These are phyloP conservation scores for Trypanosoma boissoni DNA, from an alignment of 208 protist species.

Conservation along the genomic window DNA sequence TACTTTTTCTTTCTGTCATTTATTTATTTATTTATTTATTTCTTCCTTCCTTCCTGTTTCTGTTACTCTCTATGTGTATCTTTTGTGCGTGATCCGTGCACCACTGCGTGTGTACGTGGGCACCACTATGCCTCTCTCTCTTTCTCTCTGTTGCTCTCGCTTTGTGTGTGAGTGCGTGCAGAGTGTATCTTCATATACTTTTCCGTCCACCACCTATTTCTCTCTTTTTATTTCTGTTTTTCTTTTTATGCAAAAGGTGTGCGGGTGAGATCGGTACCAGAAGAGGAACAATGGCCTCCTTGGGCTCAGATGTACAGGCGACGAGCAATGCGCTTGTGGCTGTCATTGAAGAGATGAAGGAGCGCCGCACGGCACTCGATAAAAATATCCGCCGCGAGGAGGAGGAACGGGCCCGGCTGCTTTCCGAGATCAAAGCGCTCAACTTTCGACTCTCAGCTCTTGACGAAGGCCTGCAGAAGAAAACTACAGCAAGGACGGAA, in stretches of 20 bases:
- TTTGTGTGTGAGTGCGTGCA: not conserved
- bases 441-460: conserved; percentile 39
- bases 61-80: not conserved
- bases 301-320: conserved; percentile 78
- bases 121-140: not conserved
- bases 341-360: conserved; percentile 89
- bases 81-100: too few relatives aligned
- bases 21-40: too few relatives aligned
- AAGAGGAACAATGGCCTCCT: conserved; percentile 52
- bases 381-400: conserved; percentile 73
- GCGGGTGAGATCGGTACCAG: not conserved
- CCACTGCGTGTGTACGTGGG: not conserved
- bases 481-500: conserved; percentile 46
- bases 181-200: not conserved
- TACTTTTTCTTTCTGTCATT: too few relatives aligned
- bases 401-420: conserved; percentile 46
- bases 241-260: not conserved
- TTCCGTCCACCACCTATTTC: not conserved
- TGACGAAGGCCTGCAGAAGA: conserved; percentile 54
- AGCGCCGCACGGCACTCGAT: conserved; percentile 63
- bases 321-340: conserved; percentile 87
- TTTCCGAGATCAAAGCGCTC: conserved; percentile 55
- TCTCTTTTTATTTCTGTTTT: not conserved
- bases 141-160: not conserved
- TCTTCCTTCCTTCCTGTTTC: not conserved